Evolutionary conservation across 305 asterid genomes (phyloP), one percentile per base, ranked within the genome.

Genomic region (Ilex paraguariensis): DNA sequence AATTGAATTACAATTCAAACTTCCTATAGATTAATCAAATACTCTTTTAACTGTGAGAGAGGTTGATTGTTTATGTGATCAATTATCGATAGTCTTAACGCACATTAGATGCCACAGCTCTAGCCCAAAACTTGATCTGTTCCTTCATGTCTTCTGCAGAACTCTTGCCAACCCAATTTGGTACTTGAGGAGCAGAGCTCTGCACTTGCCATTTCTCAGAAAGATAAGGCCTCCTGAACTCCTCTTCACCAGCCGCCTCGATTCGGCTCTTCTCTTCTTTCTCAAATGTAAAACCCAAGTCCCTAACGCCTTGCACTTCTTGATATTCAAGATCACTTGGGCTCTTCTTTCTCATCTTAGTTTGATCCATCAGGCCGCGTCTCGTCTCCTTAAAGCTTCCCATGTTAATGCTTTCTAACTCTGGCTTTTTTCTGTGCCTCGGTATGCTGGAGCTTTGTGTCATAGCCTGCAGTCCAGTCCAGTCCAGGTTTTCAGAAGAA

Each of bases 41-140:
- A 21, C 28, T 21, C 28, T 1, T 1, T 21, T 1, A 21, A 21
- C 28, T 21, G 42, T 36, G 6, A 36, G 42, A 36, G 9, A 36
- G 42, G 42, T 36, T 4, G 52, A 46, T 21, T 21, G 28, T 21
- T 21, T 7, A 11, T 11, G 13, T 8, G 3, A 46, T 10, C 10
- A 11, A 6, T 12, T 13, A 6, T 67, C 66, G 78, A 62, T 84
- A 87, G 68, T 90, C 84, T 65, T 87, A 86, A 63, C 88, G 90
- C 66, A 87, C 95, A 60, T 90, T 87, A 60, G 97, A 86, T 45
- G 97, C 97, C 68, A 90, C 97, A 33, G 91, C 85, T 75, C 96
- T 71, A 1, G 97, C 97, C 97, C 97, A 90, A 48, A 85, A 90
- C 78, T 76, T 90, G 59, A 90, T 84, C 70, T 87, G 93, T 51